Evolutionary conservation across 192 early-diverging fungal genomes (phyloP), one percentile per base, ranked within the genome.

Genomic region (Bifiguratus adelaidae): DNA sequence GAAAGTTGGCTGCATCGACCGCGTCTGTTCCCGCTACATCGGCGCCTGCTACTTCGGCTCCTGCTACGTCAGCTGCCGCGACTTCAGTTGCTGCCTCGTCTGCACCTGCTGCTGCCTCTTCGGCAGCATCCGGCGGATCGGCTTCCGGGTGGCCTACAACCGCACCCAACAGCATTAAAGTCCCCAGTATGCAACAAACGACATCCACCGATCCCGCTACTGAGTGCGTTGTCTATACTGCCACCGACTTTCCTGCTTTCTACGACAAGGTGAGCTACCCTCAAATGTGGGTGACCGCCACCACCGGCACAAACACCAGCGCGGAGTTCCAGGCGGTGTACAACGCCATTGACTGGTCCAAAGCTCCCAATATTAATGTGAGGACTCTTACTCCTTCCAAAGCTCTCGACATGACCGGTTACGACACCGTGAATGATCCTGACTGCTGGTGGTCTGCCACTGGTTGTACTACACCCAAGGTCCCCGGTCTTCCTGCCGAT

Each of bases 381-480:
- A 53, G 44, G 22, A 66, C 37, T 11, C 27, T 41, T 3, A 34
- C 28, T 28, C 21, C 56, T 12, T 47, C 41, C 36, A 50, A 47
- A 0, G 48, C 44, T 38, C 26, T 52, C n/a, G 46, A 55, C 40
- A 26, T 55, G 12, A 36, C 29, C 16, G 37, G 47, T 27, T 54
- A 49, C 27, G 28, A 48, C 35, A 12, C 23, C 29, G 19, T 6
- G 9, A 45, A 1, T 7, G 46, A 51, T 33, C 41, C 58, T 28
- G 55, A 60, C 13, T 70, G 68, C 41, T 53, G 60, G 65, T 72
- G 70, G 70, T 59, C 63, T 15, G 47, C 51, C 30, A 44, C 58
- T 20, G 1, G 16, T 15, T 40, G 37, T 15, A 40, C 37, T 5
- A 15, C 18, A 40, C 37, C 37, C 22, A 40, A 40, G 37, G 16